Evolutionary conservation across 2,329 filamentous ascomycete genomes (phyloP), one percentile per base, ranked within the genome.

Genomic region (Venturia carpophila): DNA sequence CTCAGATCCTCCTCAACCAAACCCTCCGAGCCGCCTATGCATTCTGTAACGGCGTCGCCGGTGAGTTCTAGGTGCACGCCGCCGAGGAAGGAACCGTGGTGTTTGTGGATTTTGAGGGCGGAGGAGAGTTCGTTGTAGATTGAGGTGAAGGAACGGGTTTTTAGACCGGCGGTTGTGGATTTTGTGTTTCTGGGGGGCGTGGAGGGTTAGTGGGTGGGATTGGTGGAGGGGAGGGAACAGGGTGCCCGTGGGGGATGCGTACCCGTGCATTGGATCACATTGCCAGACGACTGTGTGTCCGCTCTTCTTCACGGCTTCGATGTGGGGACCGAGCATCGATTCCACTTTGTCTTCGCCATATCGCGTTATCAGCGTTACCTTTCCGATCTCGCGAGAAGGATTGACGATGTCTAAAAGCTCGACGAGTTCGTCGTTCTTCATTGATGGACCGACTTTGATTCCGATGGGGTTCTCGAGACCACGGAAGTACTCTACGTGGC

Each of bases 251-350:
- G 42, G 11, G 19, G 19, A 41, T 7, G 21, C 27, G 9, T 70
- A 77, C 77, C 94, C 94, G 78, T 99, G 94, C 94, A 99, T 99
- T 27, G 94, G 94, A 77, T 99, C 94, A 78, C 93, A 97, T 79
- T 97, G 94, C 93, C 93, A 97, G 70, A 97, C 91, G 4, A 96
- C 91, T 27, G 82, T 71, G 72, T 88, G 86, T 0, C 83, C 91
- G 66, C 89, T 92, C 70, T 82, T 82, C 75, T 94, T 89, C 34
- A 99, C 93, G 45, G 91, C 91, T 69, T 89, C 86, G 74, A 99
- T 97, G 76, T 97, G 94, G 10, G 79, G 82, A 0, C 92, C 91
- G 0, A 99, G 84, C 68, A 96, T 84, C 5, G 83, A 77, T 62
- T 85, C 80, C 52, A 99, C 91, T 70, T 89, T 90, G 52, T 80